A percentile compares a stretch with the other conserved stretches of the same genome.
Evolutionary conservation across 2,329 filamentous ascomycete genomes (phyloP).

Genomic region (Sordariomycetes sp.): DNA sequence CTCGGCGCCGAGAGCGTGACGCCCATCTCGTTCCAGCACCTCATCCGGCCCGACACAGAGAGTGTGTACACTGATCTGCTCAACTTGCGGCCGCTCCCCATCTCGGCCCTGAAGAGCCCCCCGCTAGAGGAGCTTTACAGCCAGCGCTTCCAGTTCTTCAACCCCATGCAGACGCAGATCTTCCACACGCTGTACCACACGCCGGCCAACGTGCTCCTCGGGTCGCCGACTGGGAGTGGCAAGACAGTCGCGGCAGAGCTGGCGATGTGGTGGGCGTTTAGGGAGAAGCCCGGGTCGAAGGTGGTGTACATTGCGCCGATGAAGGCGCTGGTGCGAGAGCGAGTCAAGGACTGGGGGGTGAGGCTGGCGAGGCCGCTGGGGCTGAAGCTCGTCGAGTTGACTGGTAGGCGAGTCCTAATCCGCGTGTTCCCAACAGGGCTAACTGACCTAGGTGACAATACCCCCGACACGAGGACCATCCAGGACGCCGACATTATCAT

Average conservation of each 20-base stretch:
- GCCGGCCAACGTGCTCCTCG: constrained; percentile 78
- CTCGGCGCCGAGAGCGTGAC: constrained; percentile 91
- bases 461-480: constrained; percentile 90
- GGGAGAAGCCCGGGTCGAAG: constrained; percentile 86
- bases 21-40: constrained; percentile 91
- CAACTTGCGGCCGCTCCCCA: constrained; percentile 78
- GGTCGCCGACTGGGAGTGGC: constrained; percentile 91
- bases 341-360: constrained; percentile 87
- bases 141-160: constrained; percentile 88
- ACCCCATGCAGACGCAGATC: constrained; percentile 98
- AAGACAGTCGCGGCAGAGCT: constrained; percentile 95
- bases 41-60: constrained; percentile 94
- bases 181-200: constrained; percentile 96
- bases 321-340: constrained; percentile 94
- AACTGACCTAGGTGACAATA: constrained; percentile 55
- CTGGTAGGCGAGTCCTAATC: constrained; percentile 32
- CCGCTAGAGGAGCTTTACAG: constrained; percentile 79
- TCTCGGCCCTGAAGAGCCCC: constrained; percentile 78
- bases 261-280: constrained; percentile 99
- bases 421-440: neutral
- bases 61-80: constrained; percentile 93
- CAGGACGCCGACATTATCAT: constrained; percentile 95
- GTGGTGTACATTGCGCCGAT: constrained; percentile 98
- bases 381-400: constrained; percentile 78
- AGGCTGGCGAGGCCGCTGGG: constrained; percentile 74